Conservation (phyloP, 2,329 filamentous ascomycete species). For the Metarhizium rileyi region DNA sequence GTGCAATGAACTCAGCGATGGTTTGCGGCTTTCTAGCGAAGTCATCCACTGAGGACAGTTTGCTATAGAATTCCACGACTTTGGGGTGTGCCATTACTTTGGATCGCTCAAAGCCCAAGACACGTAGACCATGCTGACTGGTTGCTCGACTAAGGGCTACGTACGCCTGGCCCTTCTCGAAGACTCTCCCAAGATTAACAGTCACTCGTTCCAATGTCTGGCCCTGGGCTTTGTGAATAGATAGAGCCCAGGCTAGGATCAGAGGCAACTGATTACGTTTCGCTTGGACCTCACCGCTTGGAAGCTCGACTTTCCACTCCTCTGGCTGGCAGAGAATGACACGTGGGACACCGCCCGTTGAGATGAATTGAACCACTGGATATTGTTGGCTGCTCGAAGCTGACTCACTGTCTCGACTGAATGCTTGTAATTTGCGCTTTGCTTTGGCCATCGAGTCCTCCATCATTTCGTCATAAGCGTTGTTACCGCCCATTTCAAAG, state of each 20-base stretch:
- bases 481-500: conserved; percentile 28
- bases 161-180: conserved; percentile 96
- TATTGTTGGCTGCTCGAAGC: conserved; percentile 49
- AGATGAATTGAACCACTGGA: conserved; percentile 76
- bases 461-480: conserved; percentile 32
- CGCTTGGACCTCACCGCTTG: conserved; percentile 86
- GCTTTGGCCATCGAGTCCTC: conserved; percentile 35
- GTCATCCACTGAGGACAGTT: conserved; percentile 58
- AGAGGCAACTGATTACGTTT: conserved; percentile 74
- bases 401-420: conserved; percentile 31
- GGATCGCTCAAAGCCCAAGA: conserved; percentile 74
- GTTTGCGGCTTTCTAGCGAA: conserved; percentile 23
- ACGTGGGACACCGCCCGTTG: conserved; percentile 57
- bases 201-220: conserved; percentile 91
- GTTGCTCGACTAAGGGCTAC: conserved; percentile 92
- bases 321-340: conserved; percentile 73
- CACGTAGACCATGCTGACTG: conserved; percentile 75
- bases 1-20: conserved; percentile 31
- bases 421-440: conserved; percentile 47
- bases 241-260: conserved; percentile 92
- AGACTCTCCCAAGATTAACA: conserved; percentile 83
- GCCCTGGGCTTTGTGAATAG: conserved; percentile 95
- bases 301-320: conserved; percentile 94
- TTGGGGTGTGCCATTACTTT: conserved; percentile 93
- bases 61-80: conserved; percentile 77